These are phyloP conservation scores for Podila clonocystis DNA, from an alignment of 192 early-diverging fungal genomes.

Conservation along the genomic window DNA sequence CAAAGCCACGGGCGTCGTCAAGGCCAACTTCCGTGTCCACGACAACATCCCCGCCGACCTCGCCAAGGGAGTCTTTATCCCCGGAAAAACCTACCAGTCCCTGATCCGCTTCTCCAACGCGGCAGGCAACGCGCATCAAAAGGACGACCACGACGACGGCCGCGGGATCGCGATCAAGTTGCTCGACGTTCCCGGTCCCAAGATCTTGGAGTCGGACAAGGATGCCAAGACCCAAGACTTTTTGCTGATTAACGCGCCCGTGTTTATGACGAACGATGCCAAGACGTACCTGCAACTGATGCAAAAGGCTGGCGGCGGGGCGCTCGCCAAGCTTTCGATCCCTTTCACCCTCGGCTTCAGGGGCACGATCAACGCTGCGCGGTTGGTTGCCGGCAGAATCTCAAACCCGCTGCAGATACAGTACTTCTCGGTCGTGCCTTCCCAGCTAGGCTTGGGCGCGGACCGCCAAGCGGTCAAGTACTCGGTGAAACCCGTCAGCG, in stretches of 20 bases:
- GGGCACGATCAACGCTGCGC: slow-evolving; percentile 4
- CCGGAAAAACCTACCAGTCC: neutral
- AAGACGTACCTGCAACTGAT: neutral
- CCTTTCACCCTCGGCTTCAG: slow-evolving; percentile 23
- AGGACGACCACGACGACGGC: neutral
- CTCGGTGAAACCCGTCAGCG: slow-evolving; percentile 22
- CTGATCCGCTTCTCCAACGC: slow-evolving; percentile 3
- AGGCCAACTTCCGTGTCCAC: slow-evolving; percentile 1
- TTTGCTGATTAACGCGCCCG: neutral
- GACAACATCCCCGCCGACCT: slow-evolving; percentile 6
- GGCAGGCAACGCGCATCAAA: neutral
- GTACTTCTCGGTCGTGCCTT: slow-evolving; percentile 33
- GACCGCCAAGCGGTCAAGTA: slow-evolving; percentile 32
- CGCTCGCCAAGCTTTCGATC: slow-evolving; percentile 14
- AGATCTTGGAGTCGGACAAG: neutral
- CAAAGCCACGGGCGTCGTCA: neutral
- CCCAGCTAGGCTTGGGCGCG: slow-evolving; percentile 23
- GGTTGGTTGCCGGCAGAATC: slow-evolving; percentile 14
- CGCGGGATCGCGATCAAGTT: neutral
- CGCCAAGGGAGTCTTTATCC: slow-evolving; percentile 1
- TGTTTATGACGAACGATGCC: slow-evolving; percentile 1
- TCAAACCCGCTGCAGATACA: slow-evolving; percentile 32
- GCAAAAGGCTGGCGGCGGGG: neutral
- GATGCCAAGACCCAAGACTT: slow-evolving; percentile 1
- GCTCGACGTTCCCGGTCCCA: neutral